Base-by-base conservation (phyloP, 2,329 filamentous ascomycete genomes). In the Epichloe gansuensis region DNA sequence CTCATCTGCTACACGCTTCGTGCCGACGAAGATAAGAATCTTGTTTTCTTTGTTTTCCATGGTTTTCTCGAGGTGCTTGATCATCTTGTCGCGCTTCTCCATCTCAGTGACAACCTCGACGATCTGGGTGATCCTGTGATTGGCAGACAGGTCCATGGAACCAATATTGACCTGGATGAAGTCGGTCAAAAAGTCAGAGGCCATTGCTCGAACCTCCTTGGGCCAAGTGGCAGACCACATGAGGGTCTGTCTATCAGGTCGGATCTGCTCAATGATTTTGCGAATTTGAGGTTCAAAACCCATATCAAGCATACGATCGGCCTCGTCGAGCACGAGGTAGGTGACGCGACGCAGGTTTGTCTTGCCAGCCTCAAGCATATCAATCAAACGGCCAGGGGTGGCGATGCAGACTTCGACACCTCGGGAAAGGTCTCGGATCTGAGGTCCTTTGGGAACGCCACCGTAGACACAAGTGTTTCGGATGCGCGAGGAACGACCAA, bases 181-280 rank as follows among this genome's bases (percentile, higher is more conserved):
- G 69, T 98, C 86, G 62, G 86, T 84, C 63, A 95, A 80, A 77
- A 93, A 96, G 68, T 96, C 90, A 49, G 84, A 75, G 51, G 90
- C 91, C 62, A 97, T 78, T 67, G 90, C 86, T 65, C 91, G 88
- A 61, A 98, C 91, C 71, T 97, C 91, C 80, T 96, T 96, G 64
- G 93, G 93, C 90, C 93, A 98, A 6, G 93, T 98, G 61, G 93
- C 93, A 55, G 93, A 98, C 89, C 91, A 98, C 89, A 98, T 95
- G 77, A 93, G 93, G 57, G 93, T 98, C 72, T 98, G 93, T 78
- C 93, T 85, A 69, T 98, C 93, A 51, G 93, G 93, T 61, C 93
- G 89, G 71, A 97, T 97, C 74, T 98, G 93, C 57, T 86, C 80
- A 61, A 98, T 90, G 60, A 98, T 97, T 77, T 97, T 97, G 76